Evolutionary conservation across 129 eudicot genomes (phyloP).

Genomic region (Pulicaria dysenterica): DNA sequence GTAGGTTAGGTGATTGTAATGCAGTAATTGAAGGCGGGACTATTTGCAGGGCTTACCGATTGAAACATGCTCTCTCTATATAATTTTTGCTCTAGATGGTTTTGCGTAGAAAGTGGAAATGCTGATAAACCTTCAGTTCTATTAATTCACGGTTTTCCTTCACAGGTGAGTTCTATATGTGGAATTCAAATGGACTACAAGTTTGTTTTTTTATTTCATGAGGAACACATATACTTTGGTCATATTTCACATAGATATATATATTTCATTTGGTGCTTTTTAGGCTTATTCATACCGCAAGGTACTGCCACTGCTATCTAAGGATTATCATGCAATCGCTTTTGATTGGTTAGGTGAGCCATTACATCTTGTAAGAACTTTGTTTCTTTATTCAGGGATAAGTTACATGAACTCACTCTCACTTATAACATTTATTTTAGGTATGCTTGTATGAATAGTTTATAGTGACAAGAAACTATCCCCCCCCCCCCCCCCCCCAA

Average conservation of each 20-base stretch:
- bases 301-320: conserved; percentile 77
- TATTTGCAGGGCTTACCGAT: conserved; percentile 84
- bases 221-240: background rate
- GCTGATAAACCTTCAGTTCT: conserved; percentile 67
- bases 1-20: conserved; percentile 43
- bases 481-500: background rate
- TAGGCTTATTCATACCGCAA: conserved; percentile 97
- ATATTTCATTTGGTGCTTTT: conserved; percentile 27
- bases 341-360: conserved; percentile 93
- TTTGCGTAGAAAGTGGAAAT: conserved; percentile 89
- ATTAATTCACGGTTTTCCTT: conserved; percentile 94
- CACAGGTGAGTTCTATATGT: conserved; percentile 67
- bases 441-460: background rate
- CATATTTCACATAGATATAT: conserved; percentile 1
- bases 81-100: conserved; percentile 97
- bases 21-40: conserved; percentile 73
- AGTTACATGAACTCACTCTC: conserved; percentile 10
- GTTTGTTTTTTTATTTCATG: background rate
- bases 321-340: conserved; percentile 72
- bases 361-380: conserved; percentile 7
- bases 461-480: background rate
- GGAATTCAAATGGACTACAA: background rate
- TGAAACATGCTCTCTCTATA: conserved; percentile 70
- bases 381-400: conserved; percentile 4
- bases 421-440: background rate